Conservation (phyloP, 1,284 basidiomycete genomes). For the Rhodotorula glutinis region DNA sequence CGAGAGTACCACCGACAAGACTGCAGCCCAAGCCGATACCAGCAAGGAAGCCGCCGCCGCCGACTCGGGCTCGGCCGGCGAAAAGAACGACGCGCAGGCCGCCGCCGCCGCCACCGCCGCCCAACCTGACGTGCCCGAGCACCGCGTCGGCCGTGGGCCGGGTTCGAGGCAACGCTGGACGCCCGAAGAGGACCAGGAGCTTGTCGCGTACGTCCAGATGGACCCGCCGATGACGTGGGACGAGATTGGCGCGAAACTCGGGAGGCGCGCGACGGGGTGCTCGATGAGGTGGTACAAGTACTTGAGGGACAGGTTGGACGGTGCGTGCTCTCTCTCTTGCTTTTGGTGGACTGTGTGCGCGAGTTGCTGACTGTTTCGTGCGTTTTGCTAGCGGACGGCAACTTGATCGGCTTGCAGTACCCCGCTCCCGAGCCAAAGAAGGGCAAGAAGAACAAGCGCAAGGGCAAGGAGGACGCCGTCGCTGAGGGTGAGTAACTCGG, state of each 20-base stretch:
- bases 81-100: background rate
- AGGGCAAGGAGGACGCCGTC: background rate
- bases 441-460: background rate
- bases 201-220: conserved; percentile 22
- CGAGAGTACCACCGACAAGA: too few species aligned
- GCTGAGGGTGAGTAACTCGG: background rate
- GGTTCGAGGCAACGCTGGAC: conserved; percentile 27
- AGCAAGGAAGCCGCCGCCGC: too few species aligned
- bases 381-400: background rate
- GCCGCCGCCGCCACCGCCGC: background rate
- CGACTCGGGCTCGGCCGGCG: too few species aligned
- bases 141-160: background rate
- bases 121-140: background rate
- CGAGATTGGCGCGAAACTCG: conserved; percentile 30
- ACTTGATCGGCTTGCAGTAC: background rate
- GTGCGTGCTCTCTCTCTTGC: background rate
- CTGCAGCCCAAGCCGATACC: background rate
- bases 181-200: conserved; percentile 20
- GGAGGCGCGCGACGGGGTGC: conserved; percentile 18
- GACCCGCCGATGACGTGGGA: conserved; percentile 32
- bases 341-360: background rate
- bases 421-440: background rate
- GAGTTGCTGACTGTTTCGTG: background rate
- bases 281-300: conserved; percentile 37
- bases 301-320: conserved; percentile 6